Evolutionary conservation across 192 early-diverging fungal species (phyloP), one percentile per base, ranked within the genome.

Genomic region (Podila horticola): DNA sequence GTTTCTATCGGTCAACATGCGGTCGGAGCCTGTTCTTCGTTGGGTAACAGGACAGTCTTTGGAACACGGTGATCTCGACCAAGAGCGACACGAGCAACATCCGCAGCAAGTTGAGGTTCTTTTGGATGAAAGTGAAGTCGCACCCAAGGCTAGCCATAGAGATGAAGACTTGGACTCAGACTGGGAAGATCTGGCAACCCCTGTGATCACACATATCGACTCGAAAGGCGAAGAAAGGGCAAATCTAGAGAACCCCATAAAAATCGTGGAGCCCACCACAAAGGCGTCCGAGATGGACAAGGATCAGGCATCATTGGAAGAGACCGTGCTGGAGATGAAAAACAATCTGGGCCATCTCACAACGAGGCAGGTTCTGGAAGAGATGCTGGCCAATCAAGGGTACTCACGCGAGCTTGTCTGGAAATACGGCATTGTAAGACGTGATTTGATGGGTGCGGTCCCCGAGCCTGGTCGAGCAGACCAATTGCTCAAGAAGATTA

Each of bases 401-500:
- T 73, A 65, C n/a, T 64, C 77, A 2, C 60, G 62, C 12, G 66
- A 81, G 2, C n/a, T 81, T 22, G 62, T 72, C 52, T 81, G 77
- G 77, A 81, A 81, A 50, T 81, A 81, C 33, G 77, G 77, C 3
- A 38, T 81, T 66, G 67, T 72, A 30, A 49, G 67, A 3, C 50
- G 71, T 13, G 57, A 69, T 20, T 29, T 81, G 61, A 73, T 69
- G 71, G 67, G 62, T n/a, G 17, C 62, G 11, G 71, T 81, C 13
- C 77, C 67, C 10, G 67, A 64, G n/a, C 45, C 33, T 2, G n/a
- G 13, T 0, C 55, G 64, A 13, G 71, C 71, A 9, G 64, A 49
- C 22, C 71, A 61, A 28, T 13, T 58, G 12, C n/a, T 81, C 51
- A 34, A 64, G 28, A 81, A 81, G 48, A 65, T 81, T 7, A 36